phyloP scores from a whole-genome alignment of 352 stramenopile genomes.

The Globisporangium ultimum region DNA sequence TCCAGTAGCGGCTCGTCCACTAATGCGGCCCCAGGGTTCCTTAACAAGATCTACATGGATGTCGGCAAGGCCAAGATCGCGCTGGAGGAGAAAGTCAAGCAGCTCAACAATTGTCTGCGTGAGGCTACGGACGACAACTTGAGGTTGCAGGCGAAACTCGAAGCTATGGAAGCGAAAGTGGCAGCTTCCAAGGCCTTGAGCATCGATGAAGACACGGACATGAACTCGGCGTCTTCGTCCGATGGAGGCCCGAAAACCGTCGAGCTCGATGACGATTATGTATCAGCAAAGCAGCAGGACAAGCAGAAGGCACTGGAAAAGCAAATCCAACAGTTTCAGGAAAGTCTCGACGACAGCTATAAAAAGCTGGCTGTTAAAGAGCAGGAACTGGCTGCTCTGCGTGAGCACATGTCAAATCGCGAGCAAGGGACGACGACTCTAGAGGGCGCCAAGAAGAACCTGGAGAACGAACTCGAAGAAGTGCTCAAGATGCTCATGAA shows the following conservation, averaged over 20 bases:
- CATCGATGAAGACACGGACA: not conserved
- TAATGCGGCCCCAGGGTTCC: slow-evolving; percentile 33
- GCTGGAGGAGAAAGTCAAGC: slow-evolving; percentile 67
- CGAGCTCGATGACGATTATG: slow-evolving; percentile 15
- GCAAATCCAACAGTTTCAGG: slow-evolving; percentile 18
- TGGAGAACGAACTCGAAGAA: slow-evolving; percentile 22
- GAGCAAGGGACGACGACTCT: slow-evolving; percentile 7
- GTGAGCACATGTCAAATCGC: slow-evolving; percentile 15
- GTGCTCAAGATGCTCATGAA: slow-evolving; percentile 20
- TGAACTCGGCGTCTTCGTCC: not conserved
- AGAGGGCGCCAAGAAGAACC: slow-evolving; percentile 12
- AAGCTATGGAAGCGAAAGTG: slow-evolving; percentile 3
- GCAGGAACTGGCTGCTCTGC: slow-evolving; percentile 25
- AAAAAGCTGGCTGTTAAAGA: slow-evolving; percentile 16
- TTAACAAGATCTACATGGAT: slow-evolving; percentile 81
- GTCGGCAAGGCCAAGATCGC: slow-evolving; percentile 75
- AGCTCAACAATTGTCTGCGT: slow-evolving; percentile 42
- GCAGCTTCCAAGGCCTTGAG: not conserved
- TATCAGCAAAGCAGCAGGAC: slow-evolving; percentile 3
- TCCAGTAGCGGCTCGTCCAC: slow-evolving; percentile 8
- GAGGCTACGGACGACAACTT: slow-evolving; percentile 51
- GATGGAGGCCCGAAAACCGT: slow-evolving; percentile 15
- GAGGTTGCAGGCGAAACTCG: slow-evolving; percentile 22
- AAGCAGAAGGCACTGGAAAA: slow-evolving; percentile 22
- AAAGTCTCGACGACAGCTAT: slow-evolving; percentile 3